Evolutionary conservation across 139 green algal genomes (phyloP), one percentile per base, ranked within the genome.

Genomic region (Chlamydomonas asymmetrica): DNA sequence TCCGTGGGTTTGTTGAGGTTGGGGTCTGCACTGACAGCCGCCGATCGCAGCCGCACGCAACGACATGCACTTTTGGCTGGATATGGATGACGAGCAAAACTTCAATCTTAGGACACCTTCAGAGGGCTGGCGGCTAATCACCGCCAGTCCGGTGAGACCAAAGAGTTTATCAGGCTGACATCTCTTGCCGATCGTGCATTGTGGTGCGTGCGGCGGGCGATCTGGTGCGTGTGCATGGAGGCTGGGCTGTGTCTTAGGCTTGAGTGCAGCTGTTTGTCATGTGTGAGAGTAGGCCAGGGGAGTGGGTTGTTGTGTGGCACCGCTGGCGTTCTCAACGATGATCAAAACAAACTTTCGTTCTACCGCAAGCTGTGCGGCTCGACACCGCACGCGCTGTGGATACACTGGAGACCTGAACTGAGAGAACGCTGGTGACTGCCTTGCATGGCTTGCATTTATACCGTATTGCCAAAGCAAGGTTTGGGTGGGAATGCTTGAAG

Each of bases 31-130:
- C 3, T 66, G 2, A 43, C 23, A 62, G 5, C 13, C 45, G 45
- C 45, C 45, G 13, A 16, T 52, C 45, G 45, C 45, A 52, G 13
- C 13, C 29, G 38, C 59, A 63, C 31, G 40, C 39, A 61, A 8
- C 5, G 35, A 31, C 27, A 67, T 50, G 6, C 45, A 22, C 52
- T 40, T 63, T 38, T 43, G 27, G 38, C 43, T 50, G 32, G 52
- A 50, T 71, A 35, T 74, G 73, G 52, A 78, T 86, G 79, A 85
- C 77, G 80, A 83, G 13, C 27, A 67, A 74, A 65, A 76, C 71
- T 63, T 56, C 66, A 79, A 85, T 89, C 84, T 89, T 89, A 89
- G 84, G 84, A 89, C 84, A 89, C 84, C 84, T 89, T 82, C 74
- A 66, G 60, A 85, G 78, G 66, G 71, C 69, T 69, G 52, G 38